phyloP scores from a whole-genome alignment of 495 filamentous ascomycete species.

The Margaritispora aquatica region DNA sequence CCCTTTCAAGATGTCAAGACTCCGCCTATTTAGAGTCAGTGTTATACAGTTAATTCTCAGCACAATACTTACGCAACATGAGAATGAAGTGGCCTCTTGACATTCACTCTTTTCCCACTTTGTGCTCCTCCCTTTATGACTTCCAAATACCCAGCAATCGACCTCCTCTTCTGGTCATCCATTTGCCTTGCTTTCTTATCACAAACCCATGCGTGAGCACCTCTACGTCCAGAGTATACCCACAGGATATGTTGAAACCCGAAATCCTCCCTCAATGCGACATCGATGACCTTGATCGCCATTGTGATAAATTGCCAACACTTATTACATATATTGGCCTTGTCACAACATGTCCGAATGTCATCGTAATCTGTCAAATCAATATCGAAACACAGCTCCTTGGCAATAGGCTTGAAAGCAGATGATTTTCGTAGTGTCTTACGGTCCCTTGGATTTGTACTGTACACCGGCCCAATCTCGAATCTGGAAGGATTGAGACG shows the following conservation, averaged over 20 bases:
- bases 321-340: conserved; percentile 86
- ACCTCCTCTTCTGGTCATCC: conserved; percentile 75
- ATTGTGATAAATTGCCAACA: conserved; percentile 98
- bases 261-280: conserved; percentile 83
- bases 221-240: conserved; percentile 96
- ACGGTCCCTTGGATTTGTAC: conserved; percentile 86
- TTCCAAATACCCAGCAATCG: conserved; percentile 83
- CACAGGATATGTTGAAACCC: conserved; percentile 95
- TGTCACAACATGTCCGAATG: conserved; percentile 88
- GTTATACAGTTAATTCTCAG: background rate
- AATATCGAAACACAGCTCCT: conserved; percentile 98
- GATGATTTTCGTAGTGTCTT: conserved; percentile 74
- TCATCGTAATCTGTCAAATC: conserved; percentile 99
- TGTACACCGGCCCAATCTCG: conserved; percentile 95
- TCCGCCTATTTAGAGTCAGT: conserved; percentile 54
- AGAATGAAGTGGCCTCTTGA: conserved; percentile 82
- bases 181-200: conserved; percentile 77
- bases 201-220: conserved; percentile 98
- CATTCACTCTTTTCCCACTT: conserved; percentile 80
- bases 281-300: conserved; percentile 90
- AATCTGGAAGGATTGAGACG: conserved; percentile 85
- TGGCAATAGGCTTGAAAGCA: conserved; percentile 68
- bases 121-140: conserved; percentile 76
- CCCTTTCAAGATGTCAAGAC: conserved; percentile 64
- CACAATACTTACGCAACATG: conserved; percentile 58